A percentile compares a stretch with the other conserved stretches of the same genome.
These are phyloP conservation scores for Erucastrum elatum DNA, from an alignment of 345 rosid genomes.

Conservation along the genomic window DNA sequence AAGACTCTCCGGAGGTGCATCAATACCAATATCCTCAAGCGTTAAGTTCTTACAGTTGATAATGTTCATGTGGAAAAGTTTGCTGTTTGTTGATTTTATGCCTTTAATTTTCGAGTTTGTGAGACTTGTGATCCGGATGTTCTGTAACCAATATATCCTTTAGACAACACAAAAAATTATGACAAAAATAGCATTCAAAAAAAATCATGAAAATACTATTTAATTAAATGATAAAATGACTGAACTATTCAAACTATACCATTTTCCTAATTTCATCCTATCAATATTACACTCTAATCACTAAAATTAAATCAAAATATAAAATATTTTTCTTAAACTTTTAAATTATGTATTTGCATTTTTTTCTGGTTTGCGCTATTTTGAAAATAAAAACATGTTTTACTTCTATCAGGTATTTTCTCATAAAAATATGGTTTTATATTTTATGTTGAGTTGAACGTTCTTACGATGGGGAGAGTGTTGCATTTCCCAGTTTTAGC, in stretches of 20 bases:
- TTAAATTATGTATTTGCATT: neutral
- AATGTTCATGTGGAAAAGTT: constrained; percentile 49
- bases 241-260: neutral
- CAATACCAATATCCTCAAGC: constrained; percentile 25
- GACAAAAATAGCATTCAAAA: neutral
- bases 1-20: constrained; percentile 47
- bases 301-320: neutral
- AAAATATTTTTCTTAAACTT: neutral
- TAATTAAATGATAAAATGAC: neutral
- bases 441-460: neutral
- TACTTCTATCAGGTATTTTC: neutral
- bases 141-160: neutral
- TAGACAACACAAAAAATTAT: neutral
- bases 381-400: neutral
- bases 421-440: neutral
- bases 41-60: constrained; percentile 44
- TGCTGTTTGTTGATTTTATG: constrained; percentile 44
- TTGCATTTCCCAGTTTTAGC: constrained; percentile 30
- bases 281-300: neutral
- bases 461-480: constrained; percentile 41
- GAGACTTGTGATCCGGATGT: neutral
- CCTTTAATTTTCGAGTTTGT: neutral
- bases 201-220: neutral
- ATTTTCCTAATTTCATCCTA: neutral
- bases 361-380: neutral